Conservation (phyloP, 306 rosid genomes). For the Acacia acuminata region DNA sequence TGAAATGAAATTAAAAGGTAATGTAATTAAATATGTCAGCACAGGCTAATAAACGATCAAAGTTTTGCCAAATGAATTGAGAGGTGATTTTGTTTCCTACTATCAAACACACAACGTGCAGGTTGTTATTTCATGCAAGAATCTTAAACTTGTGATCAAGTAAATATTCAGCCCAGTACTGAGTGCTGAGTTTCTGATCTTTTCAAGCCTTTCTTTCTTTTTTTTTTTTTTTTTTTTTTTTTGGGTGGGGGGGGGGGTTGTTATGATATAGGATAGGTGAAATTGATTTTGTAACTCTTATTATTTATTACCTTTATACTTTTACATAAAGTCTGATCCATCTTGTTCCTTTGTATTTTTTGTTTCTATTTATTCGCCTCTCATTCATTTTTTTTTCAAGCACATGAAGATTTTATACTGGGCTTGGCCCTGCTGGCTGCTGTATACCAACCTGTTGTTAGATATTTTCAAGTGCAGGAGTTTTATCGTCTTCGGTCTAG, state of each 20-base stretch:
- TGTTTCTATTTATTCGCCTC: neutral
- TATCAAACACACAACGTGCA: neutral
- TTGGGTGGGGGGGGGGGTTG: neutral
- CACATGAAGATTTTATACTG: neutral
- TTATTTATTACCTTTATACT: neutral
- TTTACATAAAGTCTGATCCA: neutral
- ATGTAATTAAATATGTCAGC: neutral
- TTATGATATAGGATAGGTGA: neutral
- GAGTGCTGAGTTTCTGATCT: neutral
- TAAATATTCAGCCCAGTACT: neutral
- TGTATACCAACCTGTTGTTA: constrained; percentile 41
- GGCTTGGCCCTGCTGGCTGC: constrained; percentile 18
- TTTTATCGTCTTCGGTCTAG: constrained; percentile 91
- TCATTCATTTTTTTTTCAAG: neutral
- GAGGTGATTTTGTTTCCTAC: neutral
- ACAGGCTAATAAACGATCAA: neutral
- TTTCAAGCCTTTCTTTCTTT: neutral
- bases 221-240: too few species aligned
- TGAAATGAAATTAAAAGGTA: neutral
- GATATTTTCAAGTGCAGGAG: constrained; percentile 78
- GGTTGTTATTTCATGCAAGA: neutral
- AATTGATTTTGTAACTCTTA: neutral
- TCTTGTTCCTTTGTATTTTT: neutral
- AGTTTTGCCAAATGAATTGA: constrained; percentile 15
- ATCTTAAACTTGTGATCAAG: neutral